Percentiles rank a stretch among this genome's conserved stretches.
Conservation (phyloP, 257 asterid species). For the Capsicum rhomboideum region DNA sequence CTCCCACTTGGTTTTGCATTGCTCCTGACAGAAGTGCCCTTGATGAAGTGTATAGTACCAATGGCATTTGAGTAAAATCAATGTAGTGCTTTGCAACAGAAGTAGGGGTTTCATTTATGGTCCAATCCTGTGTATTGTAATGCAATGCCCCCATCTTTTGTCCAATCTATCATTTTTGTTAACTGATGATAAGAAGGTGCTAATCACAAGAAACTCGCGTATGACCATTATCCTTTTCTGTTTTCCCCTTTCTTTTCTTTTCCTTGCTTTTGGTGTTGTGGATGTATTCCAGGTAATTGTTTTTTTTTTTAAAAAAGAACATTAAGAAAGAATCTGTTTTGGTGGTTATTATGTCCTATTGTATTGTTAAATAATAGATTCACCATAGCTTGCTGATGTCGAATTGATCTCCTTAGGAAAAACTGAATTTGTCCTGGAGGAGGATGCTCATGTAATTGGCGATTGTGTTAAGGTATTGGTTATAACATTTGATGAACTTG, state of each 20-base stretch:
- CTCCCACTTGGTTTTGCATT: neutral
- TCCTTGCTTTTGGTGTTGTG: neutral
- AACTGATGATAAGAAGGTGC: neutral
- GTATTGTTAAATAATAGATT: neutral
- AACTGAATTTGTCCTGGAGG: constrained; percentile 62
- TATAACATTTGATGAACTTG: neutral
- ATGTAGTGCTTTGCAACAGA: neutral
- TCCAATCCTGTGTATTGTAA: neutral
- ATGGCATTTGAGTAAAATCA: neutral
- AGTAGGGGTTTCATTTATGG: neutral
- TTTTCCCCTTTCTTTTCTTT: neutral
- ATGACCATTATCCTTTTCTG: neutral
- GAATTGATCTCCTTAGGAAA: constrained; percentile 37
- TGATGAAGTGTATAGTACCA: neutral
- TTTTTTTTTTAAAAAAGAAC: neutral
- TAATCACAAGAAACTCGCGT: neutral
- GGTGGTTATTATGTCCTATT: neutral
- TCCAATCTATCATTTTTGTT: neutral
- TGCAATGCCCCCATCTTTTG: neutral
- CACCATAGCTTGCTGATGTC: neutral
- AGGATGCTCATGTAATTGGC: constrained; percentile 89
- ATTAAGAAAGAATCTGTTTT: neutral
- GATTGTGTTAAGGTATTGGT: constrained; percentile 80
- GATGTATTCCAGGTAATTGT: neutral
- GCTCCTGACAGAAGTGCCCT: neutral